Evolutionary conservation across 2,329 filamentous ascomycete genomes (phyloP), one percentile per base, ranked within the genome.

Genomic region (Calonectria pteridis): DNA sequence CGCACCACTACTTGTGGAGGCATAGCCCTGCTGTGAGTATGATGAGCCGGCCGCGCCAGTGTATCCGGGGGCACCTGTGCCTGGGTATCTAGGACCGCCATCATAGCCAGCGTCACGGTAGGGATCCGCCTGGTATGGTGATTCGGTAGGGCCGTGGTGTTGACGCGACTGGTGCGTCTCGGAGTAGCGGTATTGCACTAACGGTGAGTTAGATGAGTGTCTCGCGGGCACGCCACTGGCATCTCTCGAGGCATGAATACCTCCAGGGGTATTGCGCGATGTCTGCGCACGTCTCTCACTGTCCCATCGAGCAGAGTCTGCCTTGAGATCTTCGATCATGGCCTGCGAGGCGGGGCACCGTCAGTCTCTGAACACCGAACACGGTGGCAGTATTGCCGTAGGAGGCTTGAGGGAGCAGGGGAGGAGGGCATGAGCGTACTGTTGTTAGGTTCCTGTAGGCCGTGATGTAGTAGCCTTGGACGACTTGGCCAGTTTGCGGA

Each of bases 371-470:
- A 26, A 26, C 14, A 67, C 18, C 50, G 11, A 16, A n/a, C 53
- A 13, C n/a, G 6, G 7, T 5, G 9, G 29, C 43, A 46, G 4
- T 9, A 29, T 35, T 35, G 31, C 13, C 6, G 6, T 13, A n/a
- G 28, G 31, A 13, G 50, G 28, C 16, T 18, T 16, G 63, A 29
- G 9, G 13, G 37, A n/a, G n/a, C n/a, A n/a, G n/a, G n/a, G n/a
- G n/a, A n/a, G n/a, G n/a, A n/a, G n/a, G 59, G 69, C 26, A 37
- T 29, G 10, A 33, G 86, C 92, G 87, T 89, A 95, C 94, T 81
- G 93, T 92, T 79, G 94, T 95, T 81, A 95, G 85, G 82, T 95
- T 94, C 76, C 94, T 91, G 85, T 95, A 95, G 75, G 93, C 94
- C 63, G 92, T 94, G 83, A 95, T 94, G 84, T 91, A 94, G 86